Base-by-base conservation (phyloP, 2,329 filamentous ascomycete genomes). In the Corynespora cassiicola region DNA sequence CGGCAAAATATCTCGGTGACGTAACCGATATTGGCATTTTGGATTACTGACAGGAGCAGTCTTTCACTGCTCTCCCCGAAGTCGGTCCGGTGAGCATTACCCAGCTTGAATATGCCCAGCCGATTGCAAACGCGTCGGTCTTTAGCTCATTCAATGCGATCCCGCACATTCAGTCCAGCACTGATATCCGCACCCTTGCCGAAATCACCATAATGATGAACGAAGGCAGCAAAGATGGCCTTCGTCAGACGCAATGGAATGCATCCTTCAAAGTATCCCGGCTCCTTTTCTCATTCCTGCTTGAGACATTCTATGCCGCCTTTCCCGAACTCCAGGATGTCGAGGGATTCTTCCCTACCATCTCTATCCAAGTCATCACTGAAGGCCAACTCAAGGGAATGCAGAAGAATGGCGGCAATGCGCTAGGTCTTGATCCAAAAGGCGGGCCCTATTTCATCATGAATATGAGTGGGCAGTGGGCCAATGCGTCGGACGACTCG, bases 201-300 rank as follows among this genome's bases (percentile, higher is more conserved):
- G 40, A 57, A 3, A 31, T 62, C 7, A 56, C 61, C 4, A 35
- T 52, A 10, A 31, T 47, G 25, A 37, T 62, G 8, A 48, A 47
- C 8, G 14, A 38, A 17, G 47, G 41, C 2, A 45, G 34, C 21
- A 43, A 33, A 9, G 24, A 35, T 11, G 57, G 56, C 2, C 39
- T 54, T 6, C 46, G 57, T 9, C 42, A 66, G 24, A 49, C 45
- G 1, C 66, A 58, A 37, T 63, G 59, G 57, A 56, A 55, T 3
- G 58, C 47, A 29, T 50, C 55, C 2, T 53, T 51, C 29, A 65
- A 59, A 19, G n/a, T n/a, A n/a, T n/a, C n/a, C n/a, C n/a, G n/a
- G n/a, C n/a, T n/a, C n/a, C n/a, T n/a, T n/a, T n/a, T n/a, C n/a
- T n/a, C n/a, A n/a, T n/a, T n/a, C n/a, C n/a, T n/a, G n/a, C n/a